Evolutionary conservation across 169 alveolate species (phyloP).

Genomic region (Plasmodium vinckei): DNA sequence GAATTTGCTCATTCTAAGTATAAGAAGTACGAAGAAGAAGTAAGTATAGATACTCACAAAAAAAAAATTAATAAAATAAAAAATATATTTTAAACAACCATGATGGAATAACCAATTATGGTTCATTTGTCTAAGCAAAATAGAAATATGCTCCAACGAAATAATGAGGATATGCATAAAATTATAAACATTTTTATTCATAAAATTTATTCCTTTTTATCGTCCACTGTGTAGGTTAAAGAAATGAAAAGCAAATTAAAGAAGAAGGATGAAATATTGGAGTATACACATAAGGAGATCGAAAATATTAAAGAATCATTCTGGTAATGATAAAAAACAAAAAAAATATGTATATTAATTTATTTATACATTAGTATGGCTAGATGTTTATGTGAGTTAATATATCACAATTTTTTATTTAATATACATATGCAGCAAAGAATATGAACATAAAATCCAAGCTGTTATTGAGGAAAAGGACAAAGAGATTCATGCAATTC

Average conservation of each 20-base stretch:
- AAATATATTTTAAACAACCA: neutral
- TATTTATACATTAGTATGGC: neutral
- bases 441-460: constrained; percentile 64
- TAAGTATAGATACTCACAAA: neutral
- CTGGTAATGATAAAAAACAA: constrained; percentile 32
- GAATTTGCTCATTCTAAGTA: constrained; percentile 59
- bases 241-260: constrained; percentile 57
- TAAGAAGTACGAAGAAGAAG: constrained; percentile 70
- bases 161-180: too few species aligned
- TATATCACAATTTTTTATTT: neutral
- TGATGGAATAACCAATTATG: too few species aligned
- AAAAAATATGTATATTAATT: neutral
- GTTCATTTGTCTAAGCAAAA: too few species aligned
- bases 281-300: constrained; percentile 63
- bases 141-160: too few species aligned
- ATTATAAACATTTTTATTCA: neutral
- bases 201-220: neutral
- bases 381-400: neutral
- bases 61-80: neutral
- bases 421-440: constrained; percentile 28
- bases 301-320: constrained; percentile 71
- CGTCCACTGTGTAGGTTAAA: constrained; percentile 13
- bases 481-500: constrained; percentile 29
- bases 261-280: constrained; percentile 62
- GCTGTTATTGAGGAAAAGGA: constrained; percentile 54